Percentiles rank a stretch among this genome's conserved stretches.
phyloP scores from a whole-genome alignment of 441 rosid species.

The Geranium incanum region DNA sequence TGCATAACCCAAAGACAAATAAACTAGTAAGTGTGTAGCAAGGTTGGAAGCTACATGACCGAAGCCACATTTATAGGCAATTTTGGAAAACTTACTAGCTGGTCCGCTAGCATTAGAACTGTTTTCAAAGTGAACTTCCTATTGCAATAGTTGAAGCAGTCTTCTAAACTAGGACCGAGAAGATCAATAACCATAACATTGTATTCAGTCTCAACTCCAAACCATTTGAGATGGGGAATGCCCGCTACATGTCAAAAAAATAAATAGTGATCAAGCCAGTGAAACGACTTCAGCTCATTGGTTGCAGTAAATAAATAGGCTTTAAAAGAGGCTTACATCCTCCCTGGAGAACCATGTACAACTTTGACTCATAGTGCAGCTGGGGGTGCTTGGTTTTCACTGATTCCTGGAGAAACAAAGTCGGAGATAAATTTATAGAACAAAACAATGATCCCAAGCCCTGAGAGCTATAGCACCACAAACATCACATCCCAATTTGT shows the following conservation, averaged over 20 bases:
- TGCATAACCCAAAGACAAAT: constrained; percentile 17
- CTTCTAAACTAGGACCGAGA: constrained; percentile 97
- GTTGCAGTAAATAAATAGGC: not conserved
- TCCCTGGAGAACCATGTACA: constrained; percentile 96
- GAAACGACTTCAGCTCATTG: not conserved
- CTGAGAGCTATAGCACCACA: not conserved
- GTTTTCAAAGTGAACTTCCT: constrained; percentile 85
- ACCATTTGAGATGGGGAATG: constrained; percentile 93
- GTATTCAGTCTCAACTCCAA: constrained; percentile 83
- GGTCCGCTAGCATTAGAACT: constrained; percentile 97
- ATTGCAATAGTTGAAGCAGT: constrained; percentile 86
- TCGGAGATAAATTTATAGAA: not conserved
- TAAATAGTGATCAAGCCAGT: not conserved
- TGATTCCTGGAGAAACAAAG: constrained; percentile 48
- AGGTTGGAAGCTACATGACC: too few relatives aligned
- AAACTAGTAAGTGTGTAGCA: too few relatives aligned
- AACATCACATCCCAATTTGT: not conserved
- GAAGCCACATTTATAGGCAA: not conserved
- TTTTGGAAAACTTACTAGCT: constrained; percentile 47
- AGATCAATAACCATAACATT: constrained; percentile 95
- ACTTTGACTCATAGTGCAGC: constrained; percentile 93
- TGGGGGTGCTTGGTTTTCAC: constrained; percentile 93
- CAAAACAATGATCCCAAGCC: constrained; percentile 3
- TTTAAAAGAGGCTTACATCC: constrained; percentile 52
- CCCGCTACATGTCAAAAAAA: constrained; percentile 55